These are phyloP conservation scores for Neoboletus subvelutipes DNA, from an alignment of 768 basidiomycete species.

Conservation along the genomic window DNA sequence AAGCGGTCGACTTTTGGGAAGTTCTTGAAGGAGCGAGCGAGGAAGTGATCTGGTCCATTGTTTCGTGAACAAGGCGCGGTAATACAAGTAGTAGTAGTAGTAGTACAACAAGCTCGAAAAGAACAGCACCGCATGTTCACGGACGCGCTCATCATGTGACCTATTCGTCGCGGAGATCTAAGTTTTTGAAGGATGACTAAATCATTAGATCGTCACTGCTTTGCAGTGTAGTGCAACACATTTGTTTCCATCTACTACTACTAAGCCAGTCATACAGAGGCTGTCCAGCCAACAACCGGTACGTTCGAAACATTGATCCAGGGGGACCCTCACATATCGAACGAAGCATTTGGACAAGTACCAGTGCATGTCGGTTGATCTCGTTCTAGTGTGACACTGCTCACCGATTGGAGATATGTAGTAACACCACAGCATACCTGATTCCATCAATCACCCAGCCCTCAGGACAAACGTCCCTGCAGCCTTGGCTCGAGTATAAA, in stretches of 20 bases:
- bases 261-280: too few species aligned
- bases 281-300: too few species aligned
- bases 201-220: too few species aligned
- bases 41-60: slow-evolving; percentile 71
- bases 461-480: not conserved
- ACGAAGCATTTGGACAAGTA: too few species aligned
- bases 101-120: slow-evolving; percentile 5
- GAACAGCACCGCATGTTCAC: not conserved
- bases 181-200: not conserved
- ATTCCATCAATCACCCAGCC: not conserved
- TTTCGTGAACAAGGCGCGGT: slow-evolving; percentile 19
- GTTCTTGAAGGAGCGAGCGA: slow-evolving; percentile 61
- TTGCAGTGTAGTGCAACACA: too few species aligned
- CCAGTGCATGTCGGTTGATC: too few species aligned
- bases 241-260: too few species aligned
- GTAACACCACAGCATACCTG: too few species aligned
- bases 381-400: too few species aligned
- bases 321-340: too few species aligned
- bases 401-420: too few species aligned
- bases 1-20: slow-evolving; percentile 54
- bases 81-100: slow-evolving; percentile 14
- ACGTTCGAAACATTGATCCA: too few species aligned
- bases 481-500: slow-evolving; percentile 7
- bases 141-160: slow-evolving; percentile 36
- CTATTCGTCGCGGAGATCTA: not conserved